Base-by-base conservation (phyloP, 208 protist genomes). In the Crithidia acanthocephali region DNA sequence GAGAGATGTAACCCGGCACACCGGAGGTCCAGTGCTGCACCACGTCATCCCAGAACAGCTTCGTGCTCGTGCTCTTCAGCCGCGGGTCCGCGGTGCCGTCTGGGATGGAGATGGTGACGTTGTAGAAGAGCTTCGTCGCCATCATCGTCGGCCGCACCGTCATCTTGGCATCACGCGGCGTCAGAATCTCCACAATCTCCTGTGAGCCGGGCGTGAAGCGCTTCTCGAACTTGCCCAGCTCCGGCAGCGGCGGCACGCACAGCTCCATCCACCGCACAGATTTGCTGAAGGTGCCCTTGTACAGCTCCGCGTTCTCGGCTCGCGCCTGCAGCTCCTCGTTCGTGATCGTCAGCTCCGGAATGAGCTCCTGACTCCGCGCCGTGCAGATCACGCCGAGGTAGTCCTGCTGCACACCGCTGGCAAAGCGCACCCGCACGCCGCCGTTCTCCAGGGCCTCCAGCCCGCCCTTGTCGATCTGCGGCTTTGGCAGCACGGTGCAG, bases 21-120 rank as follows among this genome's bases (percentile, higher is more conserved):
- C 90, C 90, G 15, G 83, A 81, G 27, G 93, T 95, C 91, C 93
- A 97, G 80, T 97, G 93, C 80, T 78, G 75, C 16, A 94, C 78
- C 22, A 97, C 90, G 70, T 97, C 93, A 56, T 97, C 89, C 93
- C 93, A 97, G 73, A 94, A 97, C 44, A 92, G 88, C 81, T 94
- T 94, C 11, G 87, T 93, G 74, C 89, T 95, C 33, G 87, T 95
- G 67, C 81, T 88, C 76, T 84, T 85, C 32, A 95, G 80, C 20
- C 88, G 86, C 51, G 93, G 93, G 68, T 95, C 90, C 32, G 84
- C 56, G 6, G 90, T 88, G 64, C 74, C 75, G 68, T 95, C 90
- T 9, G 89, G 90, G 63, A 97, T 97, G 18, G 85, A 93, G 50
- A 97, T 83, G n/a, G 81, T 80, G 11, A 97, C 93, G 71, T 95